These are phyloP conservation scores for Penicillium malachiteum DNA, from an alignment of 495 filamentous ascomycete genomes.

Conservation along the genomic window DNA sequence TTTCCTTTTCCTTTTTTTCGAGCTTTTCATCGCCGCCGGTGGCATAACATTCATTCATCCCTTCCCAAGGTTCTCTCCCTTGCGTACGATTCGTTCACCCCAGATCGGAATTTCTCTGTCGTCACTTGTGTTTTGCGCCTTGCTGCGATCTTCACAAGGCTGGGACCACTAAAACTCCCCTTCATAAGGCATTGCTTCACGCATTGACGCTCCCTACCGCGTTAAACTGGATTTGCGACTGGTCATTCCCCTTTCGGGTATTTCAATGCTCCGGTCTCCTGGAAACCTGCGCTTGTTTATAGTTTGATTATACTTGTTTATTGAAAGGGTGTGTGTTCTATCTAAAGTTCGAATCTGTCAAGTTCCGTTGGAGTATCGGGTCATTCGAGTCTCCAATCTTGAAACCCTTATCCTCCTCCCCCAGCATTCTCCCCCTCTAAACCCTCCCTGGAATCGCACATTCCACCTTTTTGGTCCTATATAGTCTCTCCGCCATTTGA, in stretches of 20 bases:
- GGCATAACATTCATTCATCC: constrained; percentile 29
- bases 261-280: constrained; percentile 21
- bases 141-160: constrained; percentile 32
- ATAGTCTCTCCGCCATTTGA: constrained; percentile 6
- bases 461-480: constrained; percentile 20
- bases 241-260: constrained; percentile 16
- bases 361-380: no score
- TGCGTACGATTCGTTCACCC: constrained; percentile 24
- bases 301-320: constrained; percentile 21
- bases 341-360: constrained; percentile 5
- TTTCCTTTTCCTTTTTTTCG: constrained; percentile 22
- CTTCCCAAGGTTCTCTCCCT: constrained; percentile 26
- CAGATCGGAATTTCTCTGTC: constrained; percentile 3
- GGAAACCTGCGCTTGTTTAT: constrained; percentile 29
- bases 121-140: constrained; percentile 27
- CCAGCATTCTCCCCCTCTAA: constrained; percentile 34
- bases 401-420: constrained; percentile 6
- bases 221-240: constrained; percentile 20
- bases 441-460: constrained; percentile 27
- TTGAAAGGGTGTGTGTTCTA: constrained; percentile 17
- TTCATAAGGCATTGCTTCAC: constrained; percentile 16
- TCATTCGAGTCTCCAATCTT: no score
- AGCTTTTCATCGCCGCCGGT: constrained; percentile 34
- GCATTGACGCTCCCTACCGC: constrained; percentile 17
- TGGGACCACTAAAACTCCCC: constrained; percentile 11